Evolutionary conservation across 2,329 filamentous ascomycete genomes (phyloP).

Genomic region (Blastomyces silverae): DNA sequence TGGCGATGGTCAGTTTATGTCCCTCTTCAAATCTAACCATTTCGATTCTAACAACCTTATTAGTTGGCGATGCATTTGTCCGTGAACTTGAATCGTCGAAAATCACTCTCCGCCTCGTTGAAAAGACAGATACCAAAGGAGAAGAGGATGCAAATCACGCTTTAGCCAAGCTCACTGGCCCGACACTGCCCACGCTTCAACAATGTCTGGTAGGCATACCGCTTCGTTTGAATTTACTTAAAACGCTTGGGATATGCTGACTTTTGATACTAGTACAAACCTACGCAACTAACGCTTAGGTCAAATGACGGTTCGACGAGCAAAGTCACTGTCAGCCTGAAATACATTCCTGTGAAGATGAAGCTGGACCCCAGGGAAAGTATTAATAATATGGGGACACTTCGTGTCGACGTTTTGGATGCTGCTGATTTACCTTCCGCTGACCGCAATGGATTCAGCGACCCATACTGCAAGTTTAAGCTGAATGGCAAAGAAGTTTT

Average conservation of each 20-base stretch:
- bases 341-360: conserved; percentile 94
- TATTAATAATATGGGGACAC: conserved; percentile 96
- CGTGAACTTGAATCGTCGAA: conserved; percentile 95
- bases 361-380: conserved; percentile 87
- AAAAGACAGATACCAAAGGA: conserved; percentile 67
- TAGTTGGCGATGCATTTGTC: conserved; percentile 84
- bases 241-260: conserved; percentile 11
- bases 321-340: conserved; percentile 83
- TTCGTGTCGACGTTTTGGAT: conserved; percentile 89
- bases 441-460: conserved; percentile 92
- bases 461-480: conserved; percentile 92
- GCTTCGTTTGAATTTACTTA: not conserved
- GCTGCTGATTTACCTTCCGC: conserved; percentile 82
- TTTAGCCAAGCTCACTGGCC: conserved; percentile 74
- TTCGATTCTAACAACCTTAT: conserved; percentile 21
- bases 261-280: conserved; percentile 63
- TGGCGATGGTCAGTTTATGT: conserved; percentile 60
- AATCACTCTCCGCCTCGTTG: conserved; percentile 77
- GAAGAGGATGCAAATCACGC: conserved; percentile 63
- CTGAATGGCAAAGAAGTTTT: conserved; percentile 82
- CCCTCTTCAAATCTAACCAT: not conserved
- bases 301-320: conserved; percentile 68
- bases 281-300: conserved; percentile 72
- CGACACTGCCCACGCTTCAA: conserved; percentile 79
- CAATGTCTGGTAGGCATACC: conserved; percentile 64